These are phyloP conservation scores for Aspergillus pseudoglaucus DNA, from an alignment of 2,329 filamentous ascomycete genomes.

Conservation along the genomic window DNA sequence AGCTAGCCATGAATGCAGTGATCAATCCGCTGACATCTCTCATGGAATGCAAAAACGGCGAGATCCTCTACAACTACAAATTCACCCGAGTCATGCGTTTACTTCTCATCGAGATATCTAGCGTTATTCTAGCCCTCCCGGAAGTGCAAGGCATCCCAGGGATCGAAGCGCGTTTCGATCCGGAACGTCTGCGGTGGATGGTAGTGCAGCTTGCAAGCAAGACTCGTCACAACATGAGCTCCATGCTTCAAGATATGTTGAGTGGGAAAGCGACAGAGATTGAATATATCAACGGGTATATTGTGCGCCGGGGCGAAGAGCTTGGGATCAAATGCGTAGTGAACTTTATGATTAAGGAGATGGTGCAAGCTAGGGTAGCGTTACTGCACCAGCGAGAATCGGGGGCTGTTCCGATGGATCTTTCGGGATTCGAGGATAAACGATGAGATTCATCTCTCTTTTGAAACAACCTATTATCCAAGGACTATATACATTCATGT, in stretches of 20 bases:
- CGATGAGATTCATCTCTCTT: neutral
- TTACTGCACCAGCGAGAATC: constrained; percentile 33
- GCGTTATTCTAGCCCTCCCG: constrained; percentile 66
- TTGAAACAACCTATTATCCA: neutral
- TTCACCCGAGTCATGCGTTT: constrained; percentile 61
- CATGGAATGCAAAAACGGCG: constrained; percentile 67
- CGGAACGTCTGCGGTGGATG: constrained; percentile 57
- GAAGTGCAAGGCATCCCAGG: constrained; percentile 61
- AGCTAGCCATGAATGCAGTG: constrained; percentile 66
- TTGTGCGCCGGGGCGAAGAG: constrained; percentile 65
- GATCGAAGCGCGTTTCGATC: constrained; percentile 53
- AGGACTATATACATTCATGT: too few relatives aligned
- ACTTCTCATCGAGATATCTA: constrained; percentile 66
- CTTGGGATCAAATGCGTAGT: constrained; percentile 64
- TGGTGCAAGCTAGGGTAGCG: constrained; percentile 65
- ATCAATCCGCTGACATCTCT: constrained; percentile 77
- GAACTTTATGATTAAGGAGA: constrained; percentile 65
- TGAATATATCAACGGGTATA: constrained; percentile 82
- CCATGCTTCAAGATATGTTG: constrained; percentile 62
- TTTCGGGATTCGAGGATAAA: constrained; percentile 7
- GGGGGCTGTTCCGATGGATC: constrained; percentile 28
- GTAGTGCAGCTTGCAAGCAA: constrained; percentile 48
- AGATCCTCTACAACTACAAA: constrained; percentile 60
- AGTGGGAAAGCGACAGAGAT: constrained; percentile 64
- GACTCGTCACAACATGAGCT: constrained; percentile 54